phyloP scores from a whole-genome alignment of 1,284 basidiomycete species.

The Ceratobasidium sp. region DNA sequence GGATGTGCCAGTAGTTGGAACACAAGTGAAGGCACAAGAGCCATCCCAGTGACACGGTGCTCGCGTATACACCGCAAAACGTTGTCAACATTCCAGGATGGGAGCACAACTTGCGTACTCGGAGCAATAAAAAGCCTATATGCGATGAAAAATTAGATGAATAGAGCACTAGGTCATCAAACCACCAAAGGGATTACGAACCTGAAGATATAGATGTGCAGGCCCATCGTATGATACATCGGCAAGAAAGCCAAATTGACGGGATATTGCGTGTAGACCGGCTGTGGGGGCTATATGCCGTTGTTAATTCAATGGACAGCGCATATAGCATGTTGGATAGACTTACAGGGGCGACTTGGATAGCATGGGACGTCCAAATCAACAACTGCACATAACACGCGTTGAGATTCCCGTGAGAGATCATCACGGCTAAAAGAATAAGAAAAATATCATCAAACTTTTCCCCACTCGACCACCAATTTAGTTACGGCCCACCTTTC shows the following conservation, averaged over 20 bases:
- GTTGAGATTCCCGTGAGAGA: conserved; percentile 77
- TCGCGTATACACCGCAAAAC: conserved; percentile 64
- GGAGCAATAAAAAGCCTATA: conserved; percentile 61
- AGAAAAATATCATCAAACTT: neutral
- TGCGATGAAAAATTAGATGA: neutral
- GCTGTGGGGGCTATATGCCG: conserved; percentile 58
- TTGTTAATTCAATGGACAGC: neutral
- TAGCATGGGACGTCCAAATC: conserved; percentile 51
- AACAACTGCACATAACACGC: conserved; percentile 65
- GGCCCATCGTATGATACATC: conserved; percentile 76
- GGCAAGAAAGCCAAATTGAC: conserved; percentile 72
- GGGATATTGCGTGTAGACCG: conserved; percentile 62
- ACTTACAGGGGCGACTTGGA: conserved; percentile 16
- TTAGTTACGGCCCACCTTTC: conserved; percentile 67
- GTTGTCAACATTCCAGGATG: conserved; percentile 70
- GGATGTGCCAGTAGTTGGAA: conserved; percentile 75
- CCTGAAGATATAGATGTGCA: conserved; percentile 68
- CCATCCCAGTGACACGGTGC: conserved; percentile 67
- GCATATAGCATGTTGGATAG: neutral
- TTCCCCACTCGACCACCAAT: conserved; percentile 4
- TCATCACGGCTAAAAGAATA: conserved; percentile 74
- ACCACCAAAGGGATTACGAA: conserved; percentile 21
- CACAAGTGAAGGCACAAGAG: conserved; percentile 74
- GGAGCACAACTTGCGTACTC: conserved; percentile 68
- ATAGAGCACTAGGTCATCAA: neutral